phyloP scores from a whole-genome alignment of 805 yeast genomes.

The Barnettozyma siamensis region DNA sequence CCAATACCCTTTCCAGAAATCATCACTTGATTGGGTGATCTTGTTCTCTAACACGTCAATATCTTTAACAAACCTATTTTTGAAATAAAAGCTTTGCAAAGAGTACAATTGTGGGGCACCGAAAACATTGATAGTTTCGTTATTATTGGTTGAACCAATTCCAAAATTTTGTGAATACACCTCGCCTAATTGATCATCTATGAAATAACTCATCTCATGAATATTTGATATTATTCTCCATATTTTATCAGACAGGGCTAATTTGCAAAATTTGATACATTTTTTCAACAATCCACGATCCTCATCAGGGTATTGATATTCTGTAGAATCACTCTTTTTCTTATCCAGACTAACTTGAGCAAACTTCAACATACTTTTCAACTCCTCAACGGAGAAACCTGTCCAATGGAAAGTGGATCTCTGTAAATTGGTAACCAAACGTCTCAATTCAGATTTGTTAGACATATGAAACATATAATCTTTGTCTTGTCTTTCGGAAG shows the following conservation, averaged over 20 bases:
- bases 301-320: slow-evolving; percentile 24
- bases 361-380: slow-evolving; percentile 45
- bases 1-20: slow-evolving; percentile 56
- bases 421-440: slow-evolving; percentile 56
- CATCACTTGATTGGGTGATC: slow-evolving; percentile 30
- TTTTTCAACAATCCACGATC: slow-evolving; percentile 40
- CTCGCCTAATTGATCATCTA: slow-evolving; percentile 37
- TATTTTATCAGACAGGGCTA: slow-evolving; percentile 44
- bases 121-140: slow-evolving; percentile 35
- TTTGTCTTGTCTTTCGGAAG: slow-evolving; percentile 59
- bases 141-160: slow-evolving; percentile 34
- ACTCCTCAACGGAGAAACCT: slow-evolving; percentile 57
- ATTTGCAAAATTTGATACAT: slow-evolving; percentile 40
- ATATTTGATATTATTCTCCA: slow-evolving; percentile 55
- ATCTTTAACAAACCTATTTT: slow-evolving; percentile 38
- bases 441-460: slow-evolving; percentile 46
- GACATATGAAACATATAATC: slow-evolving; percentile 69
- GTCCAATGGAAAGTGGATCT: slow-evolving; percentile 73
- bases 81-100: slow-evolving; percentile 47
- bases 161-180: slow-evolving; percentile 37
- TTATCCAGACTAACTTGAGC: slow-evolving; percentile 41
- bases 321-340: slow-evolving; percentile 18
- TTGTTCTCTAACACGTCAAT: slow-evolving; percentile 28
- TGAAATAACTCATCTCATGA: slow-evolving; percentile 62
- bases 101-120: slow-evolving; percentile 56